These are phyloP conservation scores for Ceratocystis harringtonii DNA, from an alignment of 2,329 filamentous ascomycete species.

Conservation along the genomic window DNA sequence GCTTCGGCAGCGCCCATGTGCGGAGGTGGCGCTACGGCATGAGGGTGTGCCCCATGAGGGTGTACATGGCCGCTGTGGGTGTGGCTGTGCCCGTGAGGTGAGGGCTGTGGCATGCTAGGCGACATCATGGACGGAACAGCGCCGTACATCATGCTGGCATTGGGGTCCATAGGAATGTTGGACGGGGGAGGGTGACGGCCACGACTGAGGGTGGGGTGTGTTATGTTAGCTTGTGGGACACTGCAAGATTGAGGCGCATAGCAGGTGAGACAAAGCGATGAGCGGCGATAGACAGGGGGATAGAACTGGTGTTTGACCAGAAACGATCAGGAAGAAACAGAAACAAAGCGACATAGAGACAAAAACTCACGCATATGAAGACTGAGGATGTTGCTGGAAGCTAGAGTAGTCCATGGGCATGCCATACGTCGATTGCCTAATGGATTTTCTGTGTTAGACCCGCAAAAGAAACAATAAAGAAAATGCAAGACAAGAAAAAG, in stretches of 20 bases:
- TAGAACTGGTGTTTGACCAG: not conserved
- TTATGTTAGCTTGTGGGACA: constrained; percentile 18
- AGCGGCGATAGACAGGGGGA: not conserved
- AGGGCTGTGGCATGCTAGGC: constrained; percentile 13
- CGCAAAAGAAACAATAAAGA: constrained; percentile 12
- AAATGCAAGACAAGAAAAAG: constrained; percentile 20
- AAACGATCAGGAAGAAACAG: not conserved
- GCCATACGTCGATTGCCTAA: constrained; percentile 10
- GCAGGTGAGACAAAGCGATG: not conserved
- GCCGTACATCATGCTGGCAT: constrained; percentile 15
- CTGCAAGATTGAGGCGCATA: constrained; percentile 29
- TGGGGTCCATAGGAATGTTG: constrained; percentile 13
- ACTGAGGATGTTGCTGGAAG: constrained; percentile 24
- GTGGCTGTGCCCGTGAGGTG: constrained; percentile 15
- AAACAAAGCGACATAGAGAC: constrained; percentile 17
- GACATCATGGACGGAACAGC: constrained; percentile 16
- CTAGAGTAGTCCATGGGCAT: constrained; percentile 19
- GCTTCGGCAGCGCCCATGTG: constrained; percentile 12
- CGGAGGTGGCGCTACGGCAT: constrained; percentile 9
- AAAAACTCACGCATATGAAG: constrained; percentile 32
- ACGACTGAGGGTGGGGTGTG: constrained; percentile 17
- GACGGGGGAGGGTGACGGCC: constrained; percentile 9
- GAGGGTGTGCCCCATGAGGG: constrained; percentile 10
- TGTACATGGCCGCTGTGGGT: constrained; percentile 26
- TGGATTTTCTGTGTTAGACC: not conserved